phyloP scores from a whole-genome alignment of 73 alveolate genomes.

The Tetrahymena malaccensis region DNA sequence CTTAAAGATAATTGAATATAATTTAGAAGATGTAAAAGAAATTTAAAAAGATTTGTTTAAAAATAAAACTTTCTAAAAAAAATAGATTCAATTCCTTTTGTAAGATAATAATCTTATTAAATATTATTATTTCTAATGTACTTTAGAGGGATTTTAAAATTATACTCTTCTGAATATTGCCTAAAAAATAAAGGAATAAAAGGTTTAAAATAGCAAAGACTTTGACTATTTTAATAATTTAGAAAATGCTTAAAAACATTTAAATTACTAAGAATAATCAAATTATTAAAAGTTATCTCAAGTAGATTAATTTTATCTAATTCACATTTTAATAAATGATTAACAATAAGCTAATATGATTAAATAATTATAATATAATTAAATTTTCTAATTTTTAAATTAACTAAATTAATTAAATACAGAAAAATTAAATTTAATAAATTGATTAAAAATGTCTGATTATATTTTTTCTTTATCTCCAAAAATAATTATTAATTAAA shows the following conservation, averaged over 20 bases:
- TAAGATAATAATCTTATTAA: background rate
- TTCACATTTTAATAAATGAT: background rate
- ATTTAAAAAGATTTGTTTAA: background rate
- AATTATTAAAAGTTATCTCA: background rate
- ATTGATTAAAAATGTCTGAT: too few species aligned
- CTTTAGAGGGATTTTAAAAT: background rate
- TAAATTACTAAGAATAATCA: background rate
- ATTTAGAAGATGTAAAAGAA: background rate
- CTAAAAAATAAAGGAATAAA: background rate
- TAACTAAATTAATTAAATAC: too few species aligned
- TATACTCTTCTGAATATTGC: background rate
- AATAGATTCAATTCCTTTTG: background rate
- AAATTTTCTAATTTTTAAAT: too few species aligned
- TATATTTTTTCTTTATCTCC: too few species aligned
- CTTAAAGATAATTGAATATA: background rate
- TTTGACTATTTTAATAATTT: background rate
- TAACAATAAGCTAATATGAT: too few species aligned
- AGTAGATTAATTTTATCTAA: background rate
- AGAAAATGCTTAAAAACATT: background rate
- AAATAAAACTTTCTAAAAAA: background rate
- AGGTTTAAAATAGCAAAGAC: background rate
- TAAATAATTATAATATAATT: too few species aligned
- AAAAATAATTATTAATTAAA: too few species aligned
- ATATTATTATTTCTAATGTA: background rate
- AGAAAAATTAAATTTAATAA: too few species aligned